Evolutionary conservation across 1,284 basidiomycete genomes (phyloP).

Genomic region (Irpex rosettiformis): DNA sequence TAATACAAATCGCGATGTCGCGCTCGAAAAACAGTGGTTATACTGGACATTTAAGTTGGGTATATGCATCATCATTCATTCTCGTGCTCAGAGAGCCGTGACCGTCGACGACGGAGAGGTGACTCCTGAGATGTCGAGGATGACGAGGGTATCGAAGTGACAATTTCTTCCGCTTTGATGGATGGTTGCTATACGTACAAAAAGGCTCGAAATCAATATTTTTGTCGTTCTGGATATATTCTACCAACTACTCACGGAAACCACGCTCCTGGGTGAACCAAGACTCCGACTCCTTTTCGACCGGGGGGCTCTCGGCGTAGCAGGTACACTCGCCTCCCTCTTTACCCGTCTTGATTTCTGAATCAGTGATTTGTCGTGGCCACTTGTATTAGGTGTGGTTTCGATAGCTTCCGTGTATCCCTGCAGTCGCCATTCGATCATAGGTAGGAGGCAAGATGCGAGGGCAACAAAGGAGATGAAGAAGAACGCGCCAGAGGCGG

Average conservation of each 20-base stretch:
- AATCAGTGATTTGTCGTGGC: slow-evolving; percentile 1
- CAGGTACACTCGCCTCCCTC: background rate
- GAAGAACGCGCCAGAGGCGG: slow-evolving; percentile 49
- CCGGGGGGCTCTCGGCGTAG: background rate
- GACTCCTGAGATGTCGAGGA: slow-evolving; percentile 17
- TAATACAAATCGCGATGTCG: no score
- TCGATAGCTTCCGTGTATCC: slow-evolving; percentile 14
- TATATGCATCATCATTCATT: slow-evolving; percentile 5
- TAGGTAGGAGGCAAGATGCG: slow-evolving; percentile 41
- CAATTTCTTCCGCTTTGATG: slow-evolving; percentile 18
- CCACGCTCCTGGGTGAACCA: background rate
- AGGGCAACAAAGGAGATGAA: slow-evolving; percentile 46
- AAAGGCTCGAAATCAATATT: background rate
- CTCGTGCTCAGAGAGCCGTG: slow-evolving; percentile 33
- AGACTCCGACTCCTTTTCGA: slow-evolving; percentile 4
- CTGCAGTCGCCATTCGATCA: slow-evolving; percentile 27
- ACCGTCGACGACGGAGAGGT: slow-evolving; percentile 39
- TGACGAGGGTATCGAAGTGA: slow-evolving; percentile 11
- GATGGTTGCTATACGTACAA: slow-evolving; percentile 6
- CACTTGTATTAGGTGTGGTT: background rate
- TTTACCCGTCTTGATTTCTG: background rate
- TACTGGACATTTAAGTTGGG: background rate
- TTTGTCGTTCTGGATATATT: background rate
- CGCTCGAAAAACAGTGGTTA: background rate
- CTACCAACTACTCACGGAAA: background rate